Percentiles rank a stretch among this genome's conserved stretches.
Conservation (phyloP, 345 rosid species). For the Crucihimalaya himalaica region DNA sequence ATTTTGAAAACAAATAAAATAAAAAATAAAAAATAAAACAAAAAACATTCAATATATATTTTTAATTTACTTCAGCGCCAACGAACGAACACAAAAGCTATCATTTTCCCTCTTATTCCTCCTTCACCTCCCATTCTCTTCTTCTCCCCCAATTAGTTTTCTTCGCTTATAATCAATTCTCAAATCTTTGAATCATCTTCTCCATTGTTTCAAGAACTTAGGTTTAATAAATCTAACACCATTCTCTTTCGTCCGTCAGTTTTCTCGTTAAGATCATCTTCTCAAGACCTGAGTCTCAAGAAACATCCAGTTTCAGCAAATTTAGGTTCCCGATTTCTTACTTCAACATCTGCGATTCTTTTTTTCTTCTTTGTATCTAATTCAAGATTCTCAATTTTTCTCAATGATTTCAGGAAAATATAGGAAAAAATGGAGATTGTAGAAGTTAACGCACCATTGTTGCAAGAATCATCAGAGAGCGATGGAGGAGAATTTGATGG, state of each 20-base stretch:
- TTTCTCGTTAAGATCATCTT: background rate
- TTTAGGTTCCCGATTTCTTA: background rate
- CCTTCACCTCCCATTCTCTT: slow-evolving; percentile 21
- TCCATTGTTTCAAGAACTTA: background rate
- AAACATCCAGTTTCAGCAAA: background rate
- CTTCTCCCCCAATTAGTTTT: background rate
- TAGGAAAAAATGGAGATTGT: slow-evolving; percentile 48
- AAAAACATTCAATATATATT: no score
- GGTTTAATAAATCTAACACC: background rate
- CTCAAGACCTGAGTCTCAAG: background rate
- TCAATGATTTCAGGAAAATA: slow-evolving; percentile 1
- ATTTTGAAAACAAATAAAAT: no score
- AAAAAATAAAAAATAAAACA: no score
- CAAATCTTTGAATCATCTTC: background rate
- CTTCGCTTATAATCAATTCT: background rate
- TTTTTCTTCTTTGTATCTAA: background rate
- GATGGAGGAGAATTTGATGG: slow-evolving; percentile 63
- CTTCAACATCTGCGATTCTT: background rate
- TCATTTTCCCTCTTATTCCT: slow-evolving; percentile 11
- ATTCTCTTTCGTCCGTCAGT: background rate
- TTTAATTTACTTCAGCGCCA: slow-evolving; percentile 10
- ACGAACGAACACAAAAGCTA: slow-evolving; percentile 11
- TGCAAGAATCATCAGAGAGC: slow-evolving; percentile 45
- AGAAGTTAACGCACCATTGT: slow-evolving; percentile 57
- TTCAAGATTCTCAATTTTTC: background rate